A percentile compares a stretch with the other conserved stretches of the same genome.
Evolutionary conservation across 208 protist species (phyloP).

Genomic region (Acanthamoeba triangularis): DNA sequence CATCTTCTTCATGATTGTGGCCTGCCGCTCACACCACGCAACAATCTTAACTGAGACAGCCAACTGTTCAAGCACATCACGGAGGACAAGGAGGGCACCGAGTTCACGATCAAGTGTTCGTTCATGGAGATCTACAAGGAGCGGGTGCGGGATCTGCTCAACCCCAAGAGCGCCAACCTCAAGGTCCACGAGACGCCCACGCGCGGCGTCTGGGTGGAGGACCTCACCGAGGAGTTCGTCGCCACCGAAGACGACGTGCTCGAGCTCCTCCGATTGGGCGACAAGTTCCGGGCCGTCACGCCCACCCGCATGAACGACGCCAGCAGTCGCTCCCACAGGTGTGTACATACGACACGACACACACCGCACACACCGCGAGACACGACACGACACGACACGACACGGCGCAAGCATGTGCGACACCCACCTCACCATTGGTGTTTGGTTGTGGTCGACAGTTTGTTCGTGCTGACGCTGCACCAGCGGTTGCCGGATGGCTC

Average conservation of each 20-base stretch:
- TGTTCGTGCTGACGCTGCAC: conserved; percentile 85
- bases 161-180: conserved; percentile 92
- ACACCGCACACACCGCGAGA: too few relatives aligned
- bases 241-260: conserved; percentile 94
- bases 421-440: conserved; percentile 76
- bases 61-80: conserved; percentile 63
- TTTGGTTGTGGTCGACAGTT: conserved; percentile 81
- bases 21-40: neutral
- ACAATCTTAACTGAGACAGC: neutral
- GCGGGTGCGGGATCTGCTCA: conserved; percentile 96
- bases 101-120: conserved; percentile 96
- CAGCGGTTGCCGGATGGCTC: conserved; percentile 75
- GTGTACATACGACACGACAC: neutral
- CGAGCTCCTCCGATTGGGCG: conserved; percentile 91
- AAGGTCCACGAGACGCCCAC: conserved; percentile 94
- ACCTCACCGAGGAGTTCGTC: conserved; percentile 93
- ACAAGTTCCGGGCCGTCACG: conserved; percentile 94
- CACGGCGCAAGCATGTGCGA: neutral
- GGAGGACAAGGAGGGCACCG: conserved; percentile 83
- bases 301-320: conserved; percentile 93
- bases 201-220: conserved; percentile 96
- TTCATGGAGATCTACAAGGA: conserved; percentile 99
- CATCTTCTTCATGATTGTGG: too few relatives aligned
- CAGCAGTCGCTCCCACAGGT: conserved; percentile 72
- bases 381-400: too few relatives aligned